Percentiles rank a stretch among this genome's conserved stretches.
Conservation (phyloP, 164 flowering plant genomes). For the Protea cynaroides region DNA sequence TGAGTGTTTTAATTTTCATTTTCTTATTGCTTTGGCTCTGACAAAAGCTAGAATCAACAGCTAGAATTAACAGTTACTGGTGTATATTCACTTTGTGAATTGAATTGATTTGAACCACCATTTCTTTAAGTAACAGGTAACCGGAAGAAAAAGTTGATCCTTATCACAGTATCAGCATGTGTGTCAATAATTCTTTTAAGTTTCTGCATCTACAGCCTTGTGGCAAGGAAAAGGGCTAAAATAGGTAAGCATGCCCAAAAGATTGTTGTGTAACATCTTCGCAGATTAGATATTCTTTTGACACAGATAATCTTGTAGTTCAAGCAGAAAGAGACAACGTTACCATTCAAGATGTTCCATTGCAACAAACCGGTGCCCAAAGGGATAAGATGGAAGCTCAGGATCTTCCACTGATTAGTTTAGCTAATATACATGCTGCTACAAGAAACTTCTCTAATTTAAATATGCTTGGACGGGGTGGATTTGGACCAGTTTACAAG, state of each 20-base stretch:
- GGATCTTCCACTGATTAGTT: constrained; percentile 15
- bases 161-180: constrained; percentile 3
- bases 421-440: constrained; percentile 16
- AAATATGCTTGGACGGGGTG: constrained; percentile 44
- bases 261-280: neutral
- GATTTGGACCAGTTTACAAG: constrained; percentile 46
- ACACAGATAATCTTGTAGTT: neutral
- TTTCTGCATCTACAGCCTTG: constrained; percentile 2
- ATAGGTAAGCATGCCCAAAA: neutral
- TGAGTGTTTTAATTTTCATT: neutral
- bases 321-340: constrained; percentile 4
- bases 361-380: neutral
- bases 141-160: constrained; percentile 3
- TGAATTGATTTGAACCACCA: neutral
- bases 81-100: too few species aligned
- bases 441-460: constrained; percentile 30
- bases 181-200: constrained; percentile 5
- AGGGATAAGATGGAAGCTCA: constrained; percentile 1
- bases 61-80: too few species aligned
- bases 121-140: constrained; percentile 12
- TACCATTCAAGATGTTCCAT: constrained; percentile 1
- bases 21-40: too few species aligned
- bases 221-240: neutral
- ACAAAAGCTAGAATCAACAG: too few species aligned
- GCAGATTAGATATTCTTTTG: neutral